Base-by-base conservation (phyloP, 2,329 filamentous ascomycete genomes). In the Botrytis medusae region DNA sequence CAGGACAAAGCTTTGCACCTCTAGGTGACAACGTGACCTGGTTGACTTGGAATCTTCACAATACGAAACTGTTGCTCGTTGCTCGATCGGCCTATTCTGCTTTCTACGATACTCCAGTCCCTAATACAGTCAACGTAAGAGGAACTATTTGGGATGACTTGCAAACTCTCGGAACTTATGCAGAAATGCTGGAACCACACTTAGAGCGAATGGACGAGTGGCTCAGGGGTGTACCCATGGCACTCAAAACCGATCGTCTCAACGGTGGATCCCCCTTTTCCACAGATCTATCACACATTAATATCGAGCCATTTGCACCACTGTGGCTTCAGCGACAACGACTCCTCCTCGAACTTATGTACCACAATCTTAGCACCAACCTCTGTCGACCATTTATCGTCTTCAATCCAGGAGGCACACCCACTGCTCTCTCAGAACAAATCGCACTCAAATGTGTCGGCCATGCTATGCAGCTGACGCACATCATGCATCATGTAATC, bases 281-380 rank as follows among this genome's bases (percentile, higher is more conserved):
- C 1, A 82, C 81, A 0, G 83, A 85, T 62, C 76, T 77, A 10
- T 81, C 83, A 1, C 34, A 69, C 2, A 71, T 83, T 0, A 77
- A 80, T 12, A 72, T 82, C 4, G 80, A 83, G 70, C 76, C 75
- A 46, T 82, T 82, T 51, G 80, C 81, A 1, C 84, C 84, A 4
- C 73, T 81, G 2, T 85, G 84, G 84, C 77, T 85, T 4, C 84
- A 85, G 74, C 81, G 81, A 20, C 82, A 83, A 67, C 83, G 84
- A 2, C 75, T 86, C 0, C 77, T 83, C 8, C 79, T 86, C 1
- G 84, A 86, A 73, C 76, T 85, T 0, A 77, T 82, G 34, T 86
- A 85, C 68, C 84, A 85, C 73, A 81, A 82, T 42, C 75, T 84
- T 2, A 78, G 73, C 46, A 79, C 82, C 22, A 82, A 82, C 72